Percentiles rank a stretch among this genome's conserved stretches.
Conservation (phyloP, 495 filamentous ascomycete species). For the Penicillium macrosclerotiorum region DNA sequence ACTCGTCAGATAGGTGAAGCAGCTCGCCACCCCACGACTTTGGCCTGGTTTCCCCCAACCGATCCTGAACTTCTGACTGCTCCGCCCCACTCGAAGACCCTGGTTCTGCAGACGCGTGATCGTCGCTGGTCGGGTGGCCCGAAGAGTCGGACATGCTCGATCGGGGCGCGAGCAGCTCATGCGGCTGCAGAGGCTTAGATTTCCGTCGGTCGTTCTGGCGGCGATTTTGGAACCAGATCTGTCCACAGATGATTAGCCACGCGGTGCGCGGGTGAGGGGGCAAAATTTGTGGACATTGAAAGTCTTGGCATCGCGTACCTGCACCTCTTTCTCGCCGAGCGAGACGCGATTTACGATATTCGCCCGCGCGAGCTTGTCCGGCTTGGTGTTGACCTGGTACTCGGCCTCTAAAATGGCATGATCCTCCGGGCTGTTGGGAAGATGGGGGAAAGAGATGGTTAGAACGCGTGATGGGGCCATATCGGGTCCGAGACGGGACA, state of each 20-base stretch:
- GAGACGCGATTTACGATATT: conserved; percentile 82
- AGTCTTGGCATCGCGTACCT: conserved; percentile 60
- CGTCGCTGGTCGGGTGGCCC: conserved; percentile 50
- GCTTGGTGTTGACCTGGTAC: conserved; percentile 82
- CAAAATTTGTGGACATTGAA: conserved; percentile 22
- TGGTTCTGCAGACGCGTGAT: conserved; percentile 34
- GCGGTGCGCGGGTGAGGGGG: conserved; percentile 16
- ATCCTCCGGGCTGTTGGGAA: conserved; percentile 69
- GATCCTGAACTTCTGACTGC: conserved; percentile 21
- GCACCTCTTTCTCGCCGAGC: conserved; percentile 95
- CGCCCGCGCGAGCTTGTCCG: conserved; percentile 83
- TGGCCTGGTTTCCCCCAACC: conserved; percentile 14
- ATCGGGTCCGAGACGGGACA: neutral
- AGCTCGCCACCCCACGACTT: conserved; percentile 28
- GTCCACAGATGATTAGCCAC: conserved; percentile 11
- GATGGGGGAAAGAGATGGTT: conserved; percentile 2
- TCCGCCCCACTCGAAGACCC: conserved; percentile 36
- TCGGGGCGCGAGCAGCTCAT: conserved; percentile 67
- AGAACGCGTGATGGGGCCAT: conserved; percentile 9
- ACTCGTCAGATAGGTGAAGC: conserved; percentile 33
- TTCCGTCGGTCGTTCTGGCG: conserved; percentile 91
- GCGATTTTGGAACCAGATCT: conserved; percentile 99
- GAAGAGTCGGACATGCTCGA: conserved; percentile 47
- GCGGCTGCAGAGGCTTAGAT: conserved; percentile 78
- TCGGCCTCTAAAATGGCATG: conserved; percentile 88